Evolutionary conservation across 2,329 filamentous ascomycete species (phyloP).

Genomic region (Penicillium concentricum): DNA sequence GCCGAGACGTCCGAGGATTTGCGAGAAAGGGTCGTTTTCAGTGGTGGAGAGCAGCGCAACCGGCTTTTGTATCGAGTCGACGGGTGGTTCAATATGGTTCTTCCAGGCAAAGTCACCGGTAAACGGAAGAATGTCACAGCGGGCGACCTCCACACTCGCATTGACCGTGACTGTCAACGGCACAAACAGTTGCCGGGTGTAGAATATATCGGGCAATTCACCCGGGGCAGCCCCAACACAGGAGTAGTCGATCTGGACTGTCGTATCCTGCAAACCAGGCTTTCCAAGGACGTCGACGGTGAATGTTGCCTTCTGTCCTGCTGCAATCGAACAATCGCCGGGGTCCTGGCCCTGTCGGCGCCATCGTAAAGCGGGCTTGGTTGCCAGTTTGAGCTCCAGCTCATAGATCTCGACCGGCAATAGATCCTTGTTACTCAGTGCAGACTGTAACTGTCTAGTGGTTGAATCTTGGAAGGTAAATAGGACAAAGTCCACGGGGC

Average conservation of each 20-base stretch:
- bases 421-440: conserved; percentile 73
- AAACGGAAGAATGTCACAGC: conserved; percentile 76
- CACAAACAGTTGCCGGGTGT: conserved; percentile 77
- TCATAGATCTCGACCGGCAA: conserved; percentile 80
- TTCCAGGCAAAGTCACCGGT: conserved; percentile 68
- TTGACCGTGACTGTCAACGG: conserved; percentile 88
- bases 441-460: conserved; percentile 71
- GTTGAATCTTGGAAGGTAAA: conserved; percentile 91
- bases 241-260: conserved; percentile 83
- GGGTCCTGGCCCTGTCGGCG: conserved; percentile 51
- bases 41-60: conserved; percentile 20
- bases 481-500: conserved; percentile 76
- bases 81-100: conserved; percentile 29
- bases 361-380: conserved; percentile 63
- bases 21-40: conserved; percentile 45
- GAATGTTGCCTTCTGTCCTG: conserved; percentile 68
- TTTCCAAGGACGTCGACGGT: conserved; percentile 84
- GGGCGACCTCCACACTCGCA: conserved; percentile 77
- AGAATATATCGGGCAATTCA: conserved; percentile 70
- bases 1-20: conserved; percentile 45
- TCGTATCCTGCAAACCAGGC: conserved; percentile 74
- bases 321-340: conserved; percentile 60
- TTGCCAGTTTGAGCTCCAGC: conserved; percentile 74
- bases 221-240: conserved; percentile 69
- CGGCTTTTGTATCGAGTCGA: conserved; percentile 7